Evolutionary conservation across 257 asterid species (phyloP), one percentile per base, ranked within the genome.

Genomic region (Primulina eburnea): DNA sequence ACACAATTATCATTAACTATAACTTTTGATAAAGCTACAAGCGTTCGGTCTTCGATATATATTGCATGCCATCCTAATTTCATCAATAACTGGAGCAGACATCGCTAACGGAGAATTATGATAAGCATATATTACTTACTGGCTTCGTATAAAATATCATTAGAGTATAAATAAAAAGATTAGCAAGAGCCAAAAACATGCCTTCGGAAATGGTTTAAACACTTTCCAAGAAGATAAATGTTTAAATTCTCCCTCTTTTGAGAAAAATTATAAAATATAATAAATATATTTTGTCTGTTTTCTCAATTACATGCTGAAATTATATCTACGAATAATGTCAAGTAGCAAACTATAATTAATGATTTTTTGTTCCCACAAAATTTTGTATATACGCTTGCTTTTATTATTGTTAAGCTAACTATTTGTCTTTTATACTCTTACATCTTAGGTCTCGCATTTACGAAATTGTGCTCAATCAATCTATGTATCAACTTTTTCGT

Each of bases 211-310:
- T 43, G n/a, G 55, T 43, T 43, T 50, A 43, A 18, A 50, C 8
- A 50, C 20, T 50, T 50, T 50, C 57, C 57, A 16, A 50, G 57
- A 50, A 50, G 8, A 50, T 50, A 50, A 57, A 74, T 77, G 82
- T 77, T 76, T 78, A 70, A 71, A 0, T 24, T 24, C 26, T 0
- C 79, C 78, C 60, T 47, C 72, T 74, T 71, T 72, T 71, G 78
- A 69, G 74, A 72, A 69, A 76, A 62, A 28, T 67, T 43, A 70
- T 55, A 30, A 47, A 53, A 38, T 21, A 21, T 38, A 33, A 47
- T 38, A 37, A 26, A 9, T 64, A 9, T 64, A 60, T 68, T 60
- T 8, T 79, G 83, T 78, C 70, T 78, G 70, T 72, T 69, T 78
- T 71, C 76, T 62, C 43, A 55, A 61, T 63, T 72, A 65, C 78